Percentiles rank a stretch among this genome's conserved stretches.
These are phyloP conservation scores for Penicillium sp. DNA, from an alignment of 2,329 filamentous ascomycete species.

Conservation along the genomic window DNA sequence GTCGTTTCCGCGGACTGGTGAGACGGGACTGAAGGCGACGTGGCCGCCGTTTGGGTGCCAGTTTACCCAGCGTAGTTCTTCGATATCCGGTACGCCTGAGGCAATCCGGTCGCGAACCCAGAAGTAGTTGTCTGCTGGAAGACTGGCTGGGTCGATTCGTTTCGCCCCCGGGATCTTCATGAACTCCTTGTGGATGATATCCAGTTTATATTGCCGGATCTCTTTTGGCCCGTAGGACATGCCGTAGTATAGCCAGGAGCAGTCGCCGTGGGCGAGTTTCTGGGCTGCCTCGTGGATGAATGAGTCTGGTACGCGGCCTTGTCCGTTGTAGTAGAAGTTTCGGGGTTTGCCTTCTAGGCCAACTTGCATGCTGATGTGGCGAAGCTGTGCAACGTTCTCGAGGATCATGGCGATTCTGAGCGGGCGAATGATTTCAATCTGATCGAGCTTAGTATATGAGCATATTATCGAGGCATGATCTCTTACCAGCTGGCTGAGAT, in stretches of 20 bases:
- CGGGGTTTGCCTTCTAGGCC: constrained; percentile 12
- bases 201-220: constrained; percentile 15
- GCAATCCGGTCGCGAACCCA: constrained; percentile 12
- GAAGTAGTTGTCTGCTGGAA: constrained; percentile 7
- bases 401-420: constrained; percentile 16
- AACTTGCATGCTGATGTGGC: constrained; percentile 10
- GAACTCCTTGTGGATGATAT: constrained; percentile 16
- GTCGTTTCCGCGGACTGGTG: constrained; percentile 8
- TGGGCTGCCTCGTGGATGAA: constrained; percentile 11
- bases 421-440: constrained; percentile 15
- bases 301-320: constrained; percentile 5
- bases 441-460: neutral
- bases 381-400: constrained; percentile 14
- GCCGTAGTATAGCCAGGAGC: constrained; percentile 14
- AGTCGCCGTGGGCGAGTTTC: constrained; percentile 5
- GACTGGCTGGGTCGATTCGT: constrained; percentile 6
- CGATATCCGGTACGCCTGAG: constrained; percentile 8
- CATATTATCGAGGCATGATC: neutral
- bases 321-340: constrained; percentile 11
- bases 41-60: constrained; percentile 18
- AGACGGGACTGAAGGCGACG: constrained; percentile 14
- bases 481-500: constrained; percentile 7
- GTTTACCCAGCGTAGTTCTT: constrained; percentile 15
- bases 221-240: constrained; percentile 12
- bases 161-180: constrained; percentile 15